Base-by-base conservation (phyloP, 192 early-diverging fungal species). In the Coemansia sp. region DNA sequence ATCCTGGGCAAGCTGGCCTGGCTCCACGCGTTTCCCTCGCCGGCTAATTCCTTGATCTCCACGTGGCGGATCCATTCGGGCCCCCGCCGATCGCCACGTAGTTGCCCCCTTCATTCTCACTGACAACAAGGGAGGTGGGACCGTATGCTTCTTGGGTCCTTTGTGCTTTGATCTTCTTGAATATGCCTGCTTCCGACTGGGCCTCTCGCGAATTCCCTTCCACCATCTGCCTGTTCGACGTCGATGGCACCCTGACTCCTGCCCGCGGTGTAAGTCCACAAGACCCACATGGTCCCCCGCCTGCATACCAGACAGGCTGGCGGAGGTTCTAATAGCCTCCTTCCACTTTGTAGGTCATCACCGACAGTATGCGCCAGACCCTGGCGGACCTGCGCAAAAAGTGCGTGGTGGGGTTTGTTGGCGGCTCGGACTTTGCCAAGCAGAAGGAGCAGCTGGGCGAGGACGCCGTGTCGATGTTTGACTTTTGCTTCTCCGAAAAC, bases 401-500 rank as follows among this genome's bases (percentile, higher is more conserved):
- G 72, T 83, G 81, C 45, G 92, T 94, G 25, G 77, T 96, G 51
- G 96, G 96, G 9, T 98, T 98, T 63, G 96, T 98, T 28, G 96
- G 96, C 21, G 94, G 94, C 33, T 92, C 89, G 25, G 94, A 98
- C 54, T 71, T 97, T 44, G 64, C 39, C 64, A 98, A 98, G 79
- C 96, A 98, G 77, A 57, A 83, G 53, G 96, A 98, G 76, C 96
- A 98, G 75, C 80, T 98, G 56, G 96, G 93, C 21, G 60, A 65
- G 16, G 36, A 58, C 30, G 55, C 84, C 27, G 41, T 94, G 14
- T 67, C 85, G 20, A 65, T 86, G 61, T 97, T 97, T 76, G 96
- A 98, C 67, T 98, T 78, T 70, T 89, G 83, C 65, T 98, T 98
- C 69, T 83, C 94, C 28, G 94, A 98, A 69, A 98, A 98, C 80